phyloP scores from a whole-genome alignment of 441 rosid genomes.

The Kokia cookei region DNA sequence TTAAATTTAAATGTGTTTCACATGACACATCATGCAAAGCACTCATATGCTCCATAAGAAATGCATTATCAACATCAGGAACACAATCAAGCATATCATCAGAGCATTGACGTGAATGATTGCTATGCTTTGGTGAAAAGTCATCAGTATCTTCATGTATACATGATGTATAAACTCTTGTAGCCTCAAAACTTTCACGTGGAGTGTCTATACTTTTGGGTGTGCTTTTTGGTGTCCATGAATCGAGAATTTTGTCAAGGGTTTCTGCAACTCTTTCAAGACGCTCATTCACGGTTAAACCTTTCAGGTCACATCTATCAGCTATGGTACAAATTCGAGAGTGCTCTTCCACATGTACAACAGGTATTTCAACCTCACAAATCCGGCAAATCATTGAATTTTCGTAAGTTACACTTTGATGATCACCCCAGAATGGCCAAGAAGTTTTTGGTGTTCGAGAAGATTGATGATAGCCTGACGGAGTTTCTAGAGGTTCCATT shows the following conservation, averaged over 20 bases:
- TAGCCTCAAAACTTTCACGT: conserved; percentile 34
- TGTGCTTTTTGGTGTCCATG: conserved; percentile 71
- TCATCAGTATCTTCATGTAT: conserved; percentile 42
- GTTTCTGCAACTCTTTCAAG: conserved; percentile 93
- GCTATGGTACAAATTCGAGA: conserved; percentile 91
- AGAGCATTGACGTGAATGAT: conserved; percentile 41
- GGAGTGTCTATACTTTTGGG: conserved; percentile 46
- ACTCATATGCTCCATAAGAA: conserved; percentile 45
- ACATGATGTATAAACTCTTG: conserved; percentile 31
- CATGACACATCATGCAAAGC: conserved; percentile 39
- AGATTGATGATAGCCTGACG: conserved; percentile 44
- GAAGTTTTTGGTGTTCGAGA: conserved; percentile 34
- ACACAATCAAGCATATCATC: conserved; percentile 52
- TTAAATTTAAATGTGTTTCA: conserved; percentile 25
- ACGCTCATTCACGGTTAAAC: conserved; percentile 71
- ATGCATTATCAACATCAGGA: conserved; percentile 48
- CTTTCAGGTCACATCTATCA: conserved; percentile 97
- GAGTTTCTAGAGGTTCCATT: conserved; percentile 44
- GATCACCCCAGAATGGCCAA: conserved; percentile 77
- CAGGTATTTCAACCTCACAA: conserved; percentile 99
- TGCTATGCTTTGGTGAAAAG: conserved; percentile 30
- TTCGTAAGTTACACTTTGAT: conserved; percentile 57
- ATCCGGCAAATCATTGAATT: conserved; percentile 96
- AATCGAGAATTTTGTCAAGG: conserved; percentile 72
- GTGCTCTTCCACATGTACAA: conserved; percentile 97